A percentile compares a stretch with the other conserved stretches of the same genome.
Evolutionary conservation across 2,329 filamentous ascomycete genomes (phyloP).

Genomic region (Sporothrix protearum): DNA sequence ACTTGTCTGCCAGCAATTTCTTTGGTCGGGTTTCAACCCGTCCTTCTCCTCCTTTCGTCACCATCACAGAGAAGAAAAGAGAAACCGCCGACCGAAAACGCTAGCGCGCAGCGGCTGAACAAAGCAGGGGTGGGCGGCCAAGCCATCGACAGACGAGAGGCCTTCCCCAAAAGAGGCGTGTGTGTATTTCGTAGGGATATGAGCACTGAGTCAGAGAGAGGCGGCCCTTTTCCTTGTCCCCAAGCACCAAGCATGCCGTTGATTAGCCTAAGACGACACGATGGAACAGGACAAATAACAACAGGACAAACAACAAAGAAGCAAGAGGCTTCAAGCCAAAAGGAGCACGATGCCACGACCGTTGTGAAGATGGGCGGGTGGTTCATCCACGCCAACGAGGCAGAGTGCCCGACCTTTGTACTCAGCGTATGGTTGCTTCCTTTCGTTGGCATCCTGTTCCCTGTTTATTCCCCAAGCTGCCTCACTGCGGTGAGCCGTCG

Average conservation of each 20-base stretch:
- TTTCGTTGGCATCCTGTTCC: too few species aligned
- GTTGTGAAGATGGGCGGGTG: background rate
- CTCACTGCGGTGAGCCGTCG: too few species aligned
- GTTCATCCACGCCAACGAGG: background rate
- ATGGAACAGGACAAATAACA: background rate
- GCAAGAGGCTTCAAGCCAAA: background rate
- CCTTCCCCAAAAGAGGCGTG: background rate
- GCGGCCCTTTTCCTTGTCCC: too few species aligned
- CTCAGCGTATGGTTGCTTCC: too few species aligned
- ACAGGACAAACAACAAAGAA: background rate
- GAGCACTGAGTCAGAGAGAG: too few species aligned
- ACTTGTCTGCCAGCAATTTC: background rate
- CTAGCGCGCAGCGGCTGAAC: slow-evolving; percentile 19
- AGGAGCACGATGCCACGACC: background rate
- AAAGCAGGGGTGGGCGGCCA: background rate
- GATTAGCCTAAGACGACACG: background rate
- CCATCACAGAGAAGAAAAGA: too few species aligned
- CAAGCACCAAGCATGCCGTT: background rate
- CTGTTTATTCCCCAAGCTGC: too few species aligned
- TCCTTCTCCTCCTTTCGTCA: background rate
- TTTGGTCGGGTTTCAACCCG: background rate
- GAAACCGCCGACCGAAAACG: background rate
- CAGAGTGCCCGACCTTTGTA: background rate
- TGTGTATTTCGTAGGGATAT: too few species aligned
- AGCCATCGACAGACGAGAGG: background rate